Evolutionary conservation across 306 rosid genomes (phyloP), one percentile per base, ranked within the genome.

Genomic region (Alnus rubra): DNA sequence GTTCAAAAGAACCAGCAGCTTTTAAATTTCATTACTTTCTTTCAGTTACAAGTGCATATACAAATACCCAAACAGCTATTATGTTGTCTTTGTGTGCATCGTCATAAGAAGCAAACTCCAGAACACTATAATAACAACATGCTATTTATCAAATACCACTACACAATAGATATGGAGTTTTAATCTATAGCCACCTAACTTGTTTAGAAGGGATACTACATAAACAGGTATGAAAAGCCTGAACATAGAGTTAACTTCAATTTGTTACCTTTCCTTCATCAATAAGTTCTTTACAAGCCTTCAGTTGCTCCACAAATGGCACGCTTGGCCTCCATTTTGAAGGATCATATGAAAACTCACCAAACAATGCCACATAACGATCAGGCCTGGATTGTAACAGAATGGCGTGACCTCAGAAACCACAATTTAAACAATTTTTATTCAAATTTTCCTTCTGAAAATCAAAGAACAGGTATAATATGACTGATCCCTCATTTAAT

Each of bases 251-350:
- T 52, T 19, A 35, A 68, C 62, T 44, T 15, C 16, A 71, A 79
- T 59, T 39, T 75, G 10, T 78, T 84, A 94, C 98, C 95, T 94
- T 94, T 88, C 97, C 98, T 84, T 92, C 98, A 19, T 85, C 88
- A 74, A 94, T 86, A 74, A 94, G 92, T 80, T 94, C 92, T 87
- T 91, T 92, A 81, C 91, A 88, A 80, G 97, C 97, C 85, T 76
- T 91, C 87, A 94, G 87, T 74, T 94, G 98, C 81, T 91, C 97
- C 82, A 85, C 90, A 77, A 95, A 95, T 9, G 98, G 94, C 81
- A 95, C 92, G 73, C 98, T 95, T 8, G 92, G 86, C 83, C 98
- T 95, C 98, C 98, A 95, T 77, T 87, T 92, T 56, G 90, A 84
- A 81, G 81, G 72, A 85, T 95, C 95, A 75, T 92, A 92, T 19